Conservation (phyloP, 148 eudicot species). For the Rheum nobile region DNA sequence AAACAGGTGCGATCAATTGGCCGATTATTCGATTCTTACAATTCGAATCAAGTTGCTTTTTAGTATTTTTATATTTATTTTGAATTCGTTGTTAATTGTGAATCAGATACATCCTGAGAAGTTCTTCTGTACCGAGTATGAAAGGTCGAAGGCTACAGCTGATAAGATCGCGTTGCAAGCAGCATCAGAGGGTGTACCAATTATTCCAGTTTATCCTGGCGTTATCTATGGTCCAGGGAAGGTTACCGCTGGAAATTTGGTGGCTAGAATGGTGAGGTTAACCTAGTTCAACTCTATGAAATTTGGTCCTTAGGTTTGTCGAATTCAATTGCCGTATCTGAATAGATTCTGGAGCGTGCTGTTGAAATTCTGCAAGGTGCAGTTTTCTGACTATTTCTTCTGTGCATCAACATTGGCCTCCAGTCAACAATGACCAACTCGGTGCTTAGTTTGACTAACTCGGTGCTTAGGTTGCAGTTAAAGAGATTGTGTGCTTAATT, state of each 20-base stretch:
- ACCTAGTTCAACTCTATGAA: background rate
- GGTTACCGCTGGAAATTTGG: slow-evolving; percentile 61
- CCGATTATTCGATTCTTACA: background rate
- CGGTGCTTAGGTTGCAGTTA: background rate
- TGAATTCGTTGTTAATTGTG: background rate
- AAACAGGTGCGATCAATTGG: slow-evolving; percentile 37
- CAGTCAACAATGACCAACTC: background rate
- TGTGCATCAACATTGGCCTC: background rate
- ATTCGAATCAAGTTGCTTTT: background rate
- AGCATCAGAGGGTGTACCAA: slow-evolving; percentile 69
- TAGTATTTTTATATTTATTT: background rate
- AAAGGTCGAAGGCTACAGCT: slow-evolving; percentile 63
- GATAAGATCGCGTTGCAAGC: slow-evolving; percentile 82
- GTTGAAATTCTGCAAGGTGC: background rate
- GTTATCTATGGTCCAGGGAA: slow-evolving; percentile 90
- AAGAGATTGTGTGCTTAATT: background rate
- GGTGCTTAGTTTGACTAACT: background rate
- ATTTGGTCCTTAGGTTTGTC: background rate
- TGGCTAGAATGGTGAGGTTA: slow-evolving; percentile 54
- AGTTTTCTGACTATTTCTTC: background rate
- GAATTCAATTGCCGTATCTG: background rate
- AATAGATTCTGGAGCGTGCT: background rate
- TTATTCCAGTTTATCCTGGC: slow-evolving; percentile 73
- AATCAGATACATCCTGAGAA: slow-evolving; percentile 58
- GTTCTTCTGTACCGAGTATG: slow-evolving; percentile 80